Base-by-base conservation (phyloP, 148 eudicot genomes). In the Silene latifolia region DNA sequence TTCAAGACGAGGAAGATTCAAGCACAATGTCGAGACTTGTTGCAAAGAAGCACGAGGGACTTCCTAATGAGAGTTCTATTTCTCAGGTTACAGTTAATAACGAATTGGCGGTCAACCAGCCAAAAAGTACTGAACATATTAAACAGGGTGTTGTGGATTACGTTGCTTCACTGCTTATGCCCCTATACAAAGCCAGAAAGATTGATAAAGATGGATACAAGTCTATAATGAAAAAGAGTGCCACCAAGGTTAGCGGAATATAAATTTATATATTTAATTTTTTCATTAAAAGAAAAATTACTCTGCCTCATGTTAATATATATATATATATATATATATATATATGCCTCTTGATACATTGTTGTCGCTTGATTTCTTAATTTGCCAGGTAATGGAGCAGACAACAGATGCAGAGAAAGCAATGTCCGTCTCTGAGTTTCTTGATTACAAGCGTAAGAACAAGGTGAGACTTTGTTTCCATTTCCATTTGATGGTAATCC, bases 181-280 rank as follows among this genome's bases (percentile, higher is more conserved):
- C 99, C 71, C 86, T 96, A 72, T 96, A 92, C 80, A 92, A 89
- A 86, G 92, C 94, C 10, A 96, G 80, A 80, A 96, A 92, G 86
- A 78, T 96, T 61, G 99, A 96, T 71, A 96, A 77, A 82, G 98
- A 92, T 4, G 93, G 95, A 42, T 96, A 92, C 78, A 96, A 96
- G 86, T 86, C 94, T 17, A 92, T 96, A 48, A 90, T 96, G 99
- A 96, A 88, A 85, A 96, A 92, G 89, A 89, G 98, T 68, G 99
- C 97, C 20, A 88, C 99, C 51, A 96, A 96, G 98, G 99, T 96
- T n/a, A 21, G 69, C 56, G 15, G 56, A 51, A 15, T 13, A 13
- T 13, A 51, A 13, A 51, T 51, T 13, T 51, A 51, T 51, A 51
- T 51, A 51, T 11, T 51, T n/a, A n/a, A n/a, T n/a, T 14, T 51